Conservation (phyloP, 495 filamentous ascomycete species). For the Xylaria acuta region DNA sequence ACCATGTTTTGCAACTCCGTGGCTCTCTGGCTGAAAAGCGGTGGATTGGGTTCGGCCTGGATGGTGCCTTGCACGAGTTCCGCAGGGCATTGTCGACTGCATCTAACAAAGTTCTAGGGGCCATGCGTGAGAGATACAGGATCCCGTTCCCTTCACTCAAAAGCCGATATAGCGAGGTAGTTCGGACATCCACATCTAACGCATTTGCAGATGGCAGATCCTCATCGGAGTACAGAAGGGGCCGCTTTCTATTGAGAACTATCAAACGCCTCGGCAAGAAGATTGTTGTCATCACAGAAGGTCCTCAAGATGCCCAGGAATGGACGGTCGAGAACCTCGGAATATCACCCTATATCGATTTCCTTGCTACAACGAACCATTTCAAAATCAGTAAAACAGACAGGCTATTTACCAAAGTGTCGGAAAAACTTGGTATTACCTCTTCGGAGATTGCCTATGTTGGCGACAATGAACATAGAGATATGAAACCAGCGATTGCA, state of each 20-base stretch:
- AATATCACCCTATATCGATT: conserved; percentile 36
- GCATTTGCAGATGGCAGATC: conserved; percentile 48
- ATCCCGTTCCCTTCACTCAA: conserved; percentile 30
- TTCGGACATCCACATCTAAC: conserved; percentile 40
- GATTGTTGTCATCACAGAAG: conserved; percentile 47
- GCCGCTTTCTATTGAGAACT: conserved; percentile 44
- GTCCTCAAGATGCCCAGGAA: conserved; percentile 49
- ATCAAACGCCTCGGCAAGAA: conserved; percentile 40
- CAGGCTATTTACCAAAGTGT: conserved; percentile 43
- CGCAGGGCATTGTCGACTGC: conserved; percentile 43
- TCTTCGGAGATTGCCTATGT: conserved; percentile 42
- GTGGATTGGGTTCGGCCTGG: conserved; percentile 52
- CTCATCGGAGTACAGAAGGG: conserved; percentile 47
- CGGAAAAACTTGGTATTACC: conserved; percentile 37
- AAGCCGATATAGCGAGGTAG: conserved; percentile 36
- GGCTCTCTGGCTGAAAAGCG: conserved; percentile 29
- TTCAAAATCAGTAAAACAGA: conserved; percentile 44
- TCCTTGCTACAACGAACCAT: conserved; percentile 44
- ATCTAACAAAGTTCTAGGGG: conserved; percentile 31
- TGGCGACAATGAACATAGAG: conserved; percentile 44
- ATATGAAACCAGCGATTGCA: conserved; percentile 39
- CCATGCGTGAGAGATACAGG: conserved; percentile 31
- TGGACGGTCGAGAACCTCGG: conserved; percentile 46
- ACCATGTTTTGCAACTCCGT: not conserved
- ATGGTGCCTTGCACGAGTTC: conserved; percentile 54